A percentile compares a stretch with the other conserved stretches of the same genome.
These are phyloP conservation scores for Aspergillus sp. DNA, from an alignment of 2,329 filamentous ascomycete species.

Conservation along the genomic window DNA sequence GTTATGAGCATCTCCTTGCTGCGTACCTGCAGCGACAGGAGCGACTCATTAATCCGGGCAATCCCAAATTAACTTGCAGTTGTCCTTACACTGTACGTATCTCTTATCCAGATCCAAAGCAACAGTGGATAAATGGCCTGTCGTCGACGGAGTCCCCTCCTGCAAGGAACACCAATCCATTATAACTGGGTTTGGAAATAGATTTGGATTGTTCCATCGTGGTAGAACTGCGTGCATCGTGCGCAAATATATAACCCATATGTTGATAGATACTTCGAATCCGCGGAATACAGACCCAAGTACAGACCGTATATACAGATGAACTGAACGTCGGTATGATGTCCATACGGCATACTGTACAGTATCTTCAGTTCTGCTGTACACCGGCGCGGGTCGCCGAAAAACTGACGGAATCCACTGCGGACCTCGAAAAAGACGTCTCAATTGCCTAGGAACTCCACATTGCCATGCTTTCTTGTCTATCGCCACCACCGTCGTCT, in stretches of 20 bases:
- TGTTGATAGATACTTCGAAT: no score
- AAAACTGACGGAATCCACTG: slow-evolving; percentile 19
- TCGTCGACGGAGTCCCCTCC: neutral
- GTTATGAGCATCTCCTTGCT: slow-evolving; percentile 7
- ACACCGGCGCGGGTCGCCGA: slow-evolving; percentile 18
- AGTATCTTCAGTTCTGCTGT: slow-evolving; percentile 6
- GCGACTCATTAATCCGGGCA: neutral
- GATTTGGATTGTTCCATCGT: neutral
- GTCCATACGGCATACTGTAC: neutral
- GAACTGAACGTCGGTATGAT: neutral
- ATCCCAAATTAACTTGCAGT: slow-evolving; percentile 7
- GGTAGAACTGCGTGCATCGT: no score
- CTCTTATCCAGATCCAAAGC: slow-evolving; percentile 3
- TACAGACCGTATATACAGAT: neutral
- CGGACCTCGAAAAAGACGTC: slow-evolving; percentile 15
- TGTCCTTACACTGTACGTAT: slow-evolving; percentile 7
- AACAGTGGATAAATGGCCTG: slow-evolving; percentile 1
- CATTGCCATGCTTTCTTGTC: neutral
- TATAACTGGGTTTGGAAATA: no score
- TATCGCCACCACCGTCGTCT: neutral
- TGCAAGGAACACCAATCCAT: neutral
- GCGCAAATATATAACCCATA: no score
- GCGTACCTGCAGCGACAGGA: slow-evolving; percentile 8
- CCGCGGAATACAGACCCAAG: no score
- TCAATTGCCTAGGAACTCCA: neutral